These are phyloP conservation scores for Aspergillus taichungensis DNA, from an alignment of 495 filamentous ascomycete genomes.

Conservation along the genomic window DNA sequence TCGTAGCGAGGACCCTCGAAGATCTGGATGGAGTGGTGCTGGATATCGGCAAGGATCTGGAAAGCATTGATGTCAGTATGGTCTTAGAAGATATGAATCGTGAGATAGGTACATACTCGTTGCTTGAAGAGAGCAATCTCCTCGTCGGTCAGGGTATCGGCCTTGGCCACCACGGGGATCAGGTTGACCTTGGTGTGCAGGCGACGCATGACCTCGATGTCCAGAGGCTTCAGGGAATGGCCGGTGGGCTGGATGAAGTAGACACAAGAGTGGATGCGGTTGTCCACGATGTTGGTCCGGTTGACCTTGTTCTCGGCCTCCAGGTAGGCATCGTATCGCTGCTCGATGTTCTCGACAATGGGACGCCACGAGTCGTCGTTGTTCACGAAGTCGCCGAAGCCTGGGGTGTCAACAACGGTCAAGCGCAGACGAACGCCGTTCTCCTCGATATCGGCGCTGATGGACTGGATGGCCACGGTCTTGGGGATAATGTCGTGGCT, in stretches of 20 bases:
- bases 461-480: slow-evolving; percentile 97
- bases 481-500: slow-evolving; percentile 98
- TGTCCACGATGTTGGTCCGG: slow-evolving; percentile 98
- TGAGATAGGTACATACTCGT: slow-evolving; percentile 51
- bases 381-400: slow-evolving; percentile 99
- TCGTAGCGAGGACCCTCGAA: slow-evolving; percentile 98
- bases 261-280: slow-evolving; percentile 95
- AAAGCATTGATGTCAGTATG: not conserved
- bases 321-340: slow-evolving; percentile 93
- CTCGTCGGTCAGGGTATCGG: slow-evolving; percentile 95
- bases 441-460: slow-evolving; percentile 97
- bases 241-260: slow-evolving; percentile 99
- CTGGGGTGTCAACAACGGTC: slow-evolving; percentile 95
- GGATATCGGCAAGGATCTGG: slow-evolving; percentile 94
- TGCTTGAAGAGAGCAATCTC: slow-evolving; percentile 91
- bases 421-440: slow-evolving; percentile 95
- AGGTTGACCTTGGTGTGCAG: slow-evolving; percentile 99
- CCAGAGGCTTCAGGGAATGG: slow-evolving; percentile 97
- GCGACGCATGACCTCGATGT: slow-evolving; percentile 98
- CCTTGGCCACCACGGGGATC: slow-evolving; percentile 97
- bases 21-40: slow-evolving; percentile 94
- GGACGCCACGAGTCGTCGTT: slow-evolving; percentile 99
- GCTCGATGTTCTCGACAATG: slow-evolving; percentile 98
- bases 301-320: slow-evolving; percentile 99
- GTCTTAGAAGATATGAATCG: not conserved